Evolutionary conservation across 2,329 filamentous ascomycete genomes (phyloP).

Genomic region (Emydomyces testavorans): DNA sequence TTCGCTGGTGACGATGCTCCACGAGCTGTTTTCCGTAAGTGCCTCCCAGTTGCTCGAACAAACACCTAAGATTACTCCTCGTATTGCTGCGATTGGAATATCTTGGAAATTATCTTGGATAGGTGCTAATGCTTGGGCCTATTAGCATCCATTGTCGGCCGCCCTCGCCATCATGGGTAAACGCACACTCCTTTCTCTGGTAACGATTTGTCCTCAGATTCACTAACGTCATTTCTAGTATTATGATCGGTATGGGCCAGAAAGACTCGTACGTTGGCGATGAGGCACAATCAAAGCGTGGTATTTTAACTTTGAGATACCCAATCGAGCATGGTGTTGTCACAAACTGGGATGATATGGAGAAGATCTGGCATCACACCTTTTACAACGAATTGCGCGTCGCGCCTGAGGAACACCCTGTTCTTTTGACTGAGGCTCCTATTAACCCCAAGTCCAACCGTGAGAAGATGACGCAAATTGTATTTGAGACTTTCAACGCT

Average conservation of each 20-base stretch:
- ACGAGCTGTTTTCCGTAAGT: constrained; percentile 99
- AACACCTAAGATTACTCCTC: background rate
- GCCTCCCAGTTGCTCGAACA: constrained; percentile 17
- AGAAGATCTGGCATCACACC: constrained; percentile 99
- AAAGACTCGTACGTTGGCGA: constrained; percentile 99
- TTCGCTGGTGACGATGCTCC: constrained; percentile 99
- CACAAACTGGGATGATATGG: constrained; percentile 99
- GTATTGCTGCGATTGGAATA: background rate
- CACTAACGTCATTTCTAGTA: constrained; percentile 47
- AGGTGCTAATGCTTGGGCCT: constrained; percentile 18
- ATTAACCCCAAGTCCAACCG: constrained; percentile 99
- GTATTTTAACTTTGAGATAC: constrained; percentile 99
- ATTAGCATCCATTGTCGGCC: constrained; percentile 95
- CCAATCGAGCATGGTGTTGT: constrained; percentile 99
- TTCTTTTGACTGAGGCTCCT: constrained; percentile 95
- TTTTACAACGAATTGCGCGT: constrained; percentile 99
- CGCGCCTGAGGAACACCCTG: constrained; percentile 98
- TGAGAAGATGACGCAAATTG: constrained; percentile 99
- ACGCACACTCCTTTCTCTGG: constrained; percentile 28
- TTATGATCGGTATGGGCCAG: constrained; percentile 99
- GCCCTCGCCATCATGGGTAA: constrained; percentile 99
- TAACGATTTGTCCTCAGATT: background rate
- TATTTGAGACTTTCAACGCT: constrained; percentile 99
- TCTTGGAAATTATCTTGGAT: background rate
- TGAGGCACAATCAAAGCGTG: constrained; percentile 99